Conservation (phyloP, 1,139 yeast species). For the Scheffersomyces quercinus region DNA sequence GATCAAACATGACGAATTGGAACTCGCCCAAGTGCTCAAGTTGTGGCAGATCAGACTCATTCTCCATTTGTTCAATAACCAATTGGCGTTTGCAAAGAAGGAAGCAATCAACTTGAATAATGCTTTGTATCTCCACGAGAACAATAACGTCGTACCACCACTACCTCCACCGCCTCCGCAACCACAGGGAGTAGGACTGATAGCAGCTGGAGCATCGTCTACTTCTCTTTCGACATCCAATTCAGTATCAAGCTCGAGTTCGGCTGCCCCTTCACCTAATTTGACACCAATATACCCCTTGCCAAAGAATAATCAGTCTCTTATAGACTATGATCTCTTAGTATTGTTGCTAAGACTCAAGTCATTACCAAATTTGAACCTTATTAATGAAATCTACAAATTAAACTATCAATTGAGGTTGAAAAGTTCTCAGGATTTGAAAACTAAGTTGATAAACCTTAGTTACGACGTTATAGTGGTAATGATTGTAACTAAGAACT, state of each 20-base stretch:
- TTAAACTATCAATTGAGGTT: slow-evolving; percentile 40
- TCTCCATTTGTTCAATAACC: slow-evolving; percentile 31
- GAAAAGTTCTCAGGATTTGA: slow-evolving; percentile 8
- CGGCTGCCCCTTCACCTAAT: slow-evolving; percentile 1
- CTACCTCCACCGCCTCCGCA: slow-evolving; percentile 1
- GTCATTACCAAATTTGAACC: slow-evolving; percentile 35
- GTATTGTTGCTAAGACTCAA: slow-evolving; percentile 37
- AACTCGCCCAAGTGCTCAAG: slow-evolving; percentile 15
- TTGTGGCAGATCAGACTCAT: slow-evolving; percentile 43
- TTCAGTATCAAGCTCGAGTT: slow-evolving; percentile 1
- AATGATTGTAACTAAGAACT: slow-evolving; percentile 32
- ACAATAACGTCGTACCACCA: slow-evolving; percentile 12
- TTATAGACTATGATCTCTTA: slow-evolving; percentile 24
- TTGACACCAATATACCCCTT: slow-evolving; percentile 31
- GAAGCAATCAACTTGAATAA: slow-evolving; percentile 44
- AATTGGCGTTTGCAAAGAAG: slow-evolving; percentile 31
- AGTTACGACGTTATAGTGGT: slow-evolving; percentile 37
- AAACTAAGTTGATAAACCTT: slow-evolving; percentile 26
- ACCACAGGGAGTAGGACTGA: no score
- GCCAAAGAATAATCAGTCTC: slow-evolving; percentile 33
- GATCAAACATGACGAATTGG: slow-evolving; percentile 10
- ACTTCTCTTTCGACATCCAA: neutral
- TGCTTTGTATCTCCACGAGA: slow-evolving; percentile 35
- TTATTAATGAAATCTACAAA: slow-evolving; percentile 43
- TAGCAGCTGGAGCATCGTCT: neutral